phyloP scores from a whole-genome alignment of 176 grass and related monocot species.

The Oryza rufipogon region DNA sequence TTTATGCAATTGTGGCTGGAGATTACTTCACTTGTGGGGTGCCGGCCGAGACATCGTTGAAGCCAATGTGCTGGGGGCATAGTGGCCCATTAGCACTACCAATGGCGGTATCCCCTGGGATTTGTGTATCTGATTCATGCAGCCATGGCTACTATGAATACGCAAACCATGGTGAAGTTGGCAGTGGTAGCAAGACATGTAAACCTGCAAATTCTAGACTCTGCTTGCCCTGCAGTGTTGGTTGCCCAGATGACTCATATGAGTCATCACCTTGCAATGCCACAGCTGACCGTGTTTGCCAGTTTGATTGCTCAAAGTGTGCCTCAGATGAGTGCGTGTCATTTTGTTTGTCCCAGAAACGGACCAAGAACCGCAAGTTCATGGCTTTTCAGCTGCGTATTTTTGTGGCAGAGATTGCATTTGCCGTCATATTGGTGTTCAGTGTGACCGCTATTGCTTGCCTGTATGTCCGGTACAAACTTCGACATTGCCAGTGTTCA shows the following conservation, averaged over 20 bases:
- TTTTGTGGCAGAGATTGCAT: conserved; percentile 85
- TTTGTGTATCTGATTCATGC: conserved; percentile 73
- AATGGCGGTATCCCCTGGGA: conserved; percentile 84
- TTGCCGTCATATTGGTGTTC: conserved; percentile 67
- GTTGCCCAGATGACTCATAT: conserved; percentile 55
- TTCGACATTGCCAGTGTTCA: conserved; percentile 71
- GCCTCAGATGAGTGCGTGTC: conserved; percentile 61
- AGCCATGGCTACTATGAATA: conserved; percentile 80
- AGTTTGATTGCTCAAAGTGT: conserved; percentile 79
- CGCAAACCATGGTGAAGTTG: conserved; percentile 44
- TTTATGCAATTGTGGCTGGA: conserved; percentile 80
- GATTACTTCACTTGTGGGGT: conserved; percentile 98
- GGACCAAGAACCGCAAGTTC: conserved; percentile 51
- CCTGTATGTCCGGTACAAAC: conserved; percentile 72
- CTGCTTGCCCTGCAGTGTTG: conserved; percentile 86
- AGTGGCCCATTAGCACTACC: conserved; percentile 80
- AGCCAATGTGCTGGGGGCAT: conserved; percentile 91
- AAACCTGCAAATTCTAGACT: conserved; percentile 83
- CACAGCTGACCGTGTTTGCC: conserved; percentile 67
- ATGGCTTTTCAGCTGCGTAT: conserved; percentile 80
- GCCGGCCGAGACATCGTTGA: conserved; percentile 57
- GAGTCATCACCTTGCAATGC: conserved; percentile 73
- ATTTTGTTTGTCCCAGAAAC: conserved; percentile 57
- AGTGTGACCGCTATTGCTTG: conserved; percentile 65
- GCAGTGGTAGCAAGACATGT: conserved; percentile 57